These are phyloP conservation scores for Paecilomyces sp. DNA, from an alignment of 2,329 filamentous ascomycete species.

Conservation along the genomic window DNA sequence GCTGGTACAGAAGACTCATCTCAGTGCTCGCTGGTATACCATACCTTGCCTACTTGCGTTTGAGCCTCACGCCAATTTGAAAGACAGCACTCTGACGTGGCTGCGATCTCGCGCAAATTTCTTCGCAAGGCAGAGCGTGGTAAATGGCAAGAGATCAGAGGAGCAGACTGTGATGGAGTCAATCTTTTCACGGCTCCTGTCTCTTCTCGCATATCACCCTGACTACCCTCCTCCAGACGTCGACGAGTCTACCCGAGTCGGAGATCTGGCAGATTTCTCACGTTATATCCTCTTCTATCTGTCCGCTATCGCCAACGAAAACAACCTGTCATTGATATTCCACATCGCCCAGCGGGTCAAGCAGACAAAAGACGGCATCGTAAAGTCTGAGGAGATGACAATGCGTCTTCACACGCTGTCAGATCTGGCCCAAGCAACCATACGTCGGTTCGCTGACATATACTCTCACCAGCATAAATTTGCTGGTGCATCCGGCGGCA, in stretches of 20 bases:
- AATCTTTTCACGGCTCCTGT: constrained; percentile 73
- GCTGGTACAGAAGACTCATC: constrained; percentile 49
- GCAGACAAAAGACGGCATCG: constrained; percentile 74
- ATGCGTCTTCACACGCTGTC: constrained; percentile 69
- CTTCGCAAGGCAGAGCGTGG: constrained; percentile 46
- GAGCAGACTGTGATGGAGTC: constrained; percentile 67
- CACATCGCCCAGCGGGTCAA: constrained; percentile 91
- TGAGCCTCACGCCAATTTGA: constrained; percentile 70
- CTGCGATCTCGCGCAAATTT: constrained; percentile 70
- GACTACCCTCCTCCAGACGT: constrained; percentile 56
- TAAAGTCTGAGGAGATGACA: constrained; percentile 41
- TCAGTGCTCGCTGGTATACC: constrained; percentile 81
- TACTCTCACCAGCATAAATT: constrained; percentile 61
- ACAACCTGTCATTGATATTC: constrained; percentile 82
- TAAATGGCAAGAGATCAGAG: constrained; percentile 31
- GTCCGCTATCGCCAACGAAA: constrained; percentile 70
- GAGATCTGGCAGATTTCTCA: constrained; percentile 68
- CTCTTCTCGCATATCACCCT: constrained; percentile 85
- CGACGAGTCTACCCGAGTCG: constrained; percentile 40
- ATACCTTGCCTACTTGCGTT: constrained; percentile 87
- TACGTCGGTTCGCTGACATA: constrained; percentile 78
- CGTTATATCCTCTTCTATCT: constrained; percentile 89
- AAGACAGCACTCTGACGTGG: constrained; percentile 76
- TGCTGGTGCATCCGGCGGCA: constrained; percentile 26
- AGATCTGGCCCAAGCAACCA: constrained; percentile 75